Conservation (phyloP, 2,329 filamentous ascomycete species). For the Diaporthe citri region DNA sequence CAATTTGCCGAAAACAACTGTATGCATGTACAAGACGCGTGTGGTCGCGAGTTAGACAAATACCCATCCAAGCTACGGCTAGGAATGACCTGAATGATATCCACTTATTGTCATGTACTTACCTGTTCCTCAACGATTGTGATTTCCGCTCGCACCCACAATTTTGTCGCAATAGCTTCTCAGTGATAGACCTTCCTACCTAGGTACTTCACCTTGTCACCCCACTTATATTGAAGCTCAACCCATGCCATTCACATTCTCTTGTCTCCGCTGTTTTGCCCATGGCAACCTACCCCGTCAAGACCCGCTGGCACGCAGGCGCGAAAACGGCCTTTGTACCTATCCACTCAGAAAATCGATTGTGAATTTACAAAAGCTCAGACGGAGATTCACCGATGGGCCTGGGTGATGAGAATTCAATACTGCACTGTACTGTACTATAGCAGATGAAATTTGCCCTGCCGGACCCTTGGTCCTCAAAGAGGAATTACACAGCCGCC, state of each 20-base stretch:
- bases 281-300: background rate
- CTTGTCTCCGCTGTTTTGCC: conserved; percentile 3
- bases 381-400: background rate
- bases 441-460: background rate
- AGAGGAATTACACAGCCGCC: background rate
- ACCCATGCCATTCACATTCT: conserved; percentile 2
- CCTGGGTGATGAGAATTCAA: background rate
- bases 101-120: conserved; percentile 4
- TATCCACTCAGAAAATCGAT: background rate
- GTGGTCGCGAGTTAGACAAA: conserved; percentile 31
- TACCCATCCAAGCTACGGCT: conserved; percentile 23
- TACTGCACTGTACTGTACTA: background rate
- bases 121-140: background rate
- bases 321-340: background rate
- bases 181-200: background rate
- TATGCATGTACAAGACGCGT: conserved; percentile 16
- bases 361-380: background rate
- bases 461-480: background rate
- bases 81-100: conserved; percentile 32
- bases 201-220: background rate
- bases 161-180: background rate
- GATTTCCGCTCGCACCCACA: conserved; percentile 6
- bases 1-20: conserved; percentile 7
- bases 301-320: background rate
- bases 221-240: conserved; percentile 16